Evolutionary conservation across 1,284 basidiomycete species (phyloP), one percentile per base, ranked within the genome.

Genomic region (Cutaneotrichosporon mucoides): DNA sequence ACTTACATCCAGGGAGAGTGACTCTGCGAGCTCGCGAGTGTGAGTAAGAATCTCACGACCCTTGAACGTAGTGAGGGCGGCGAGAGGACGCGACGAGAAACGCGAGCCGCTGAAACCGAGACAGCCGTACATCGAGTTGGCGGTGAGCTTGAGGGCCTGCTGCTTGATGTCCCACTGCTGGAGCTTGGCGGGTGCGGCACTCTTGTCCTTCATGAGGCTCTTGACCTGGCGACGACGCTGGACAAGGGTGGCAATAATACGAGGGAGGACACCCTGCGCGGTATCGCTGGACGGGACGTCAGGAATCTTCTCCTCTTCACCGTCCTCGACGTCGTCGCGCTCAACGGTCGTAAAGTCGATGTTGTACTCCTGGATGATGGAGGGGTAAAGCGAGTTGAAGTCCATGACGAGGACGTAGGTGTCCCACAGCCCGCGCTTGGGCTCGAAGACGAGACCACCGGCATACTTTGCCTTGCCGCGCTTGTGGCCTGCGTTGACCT

Each of bases 111-210:
- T 92, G 75, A 98, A 99, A 56, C 96, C 96, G 37, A 99, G 87
- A 83, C 96, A 99, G 24, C 96, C 96, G 77, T 99, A 99, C 95
- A 99, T 99, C 82, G 91, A 95, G 82, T 99, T 99, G 61, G 96
- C 96, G 2, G 95, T 99, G 54, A 99, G 86, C 81, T 99, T 99
- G 60, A 99, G 82, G 5, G 96, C 96, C 75, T 91, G 87, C 73
- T 99, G 96, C 76, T 94, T 95, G 81, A 99, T 97, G 71, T 99
- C 92, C 73, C 88, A 94, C 88, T 93, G 93, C 57, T 91, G 82
- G 48, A 90, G 80, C 72, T 94, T 89, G 0, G 89, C 87, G 0
- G 84, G 84, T 0, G 88, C 83, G 6, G 86, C 85, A 6, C 83
- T 82, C 69, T 87, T 87, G 73, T 94, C 91, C 76, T 98, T 99